Conservation (phyloP, 495 filamentous ascomycete species). For the Podospora pseudopauciseta region DNA sequence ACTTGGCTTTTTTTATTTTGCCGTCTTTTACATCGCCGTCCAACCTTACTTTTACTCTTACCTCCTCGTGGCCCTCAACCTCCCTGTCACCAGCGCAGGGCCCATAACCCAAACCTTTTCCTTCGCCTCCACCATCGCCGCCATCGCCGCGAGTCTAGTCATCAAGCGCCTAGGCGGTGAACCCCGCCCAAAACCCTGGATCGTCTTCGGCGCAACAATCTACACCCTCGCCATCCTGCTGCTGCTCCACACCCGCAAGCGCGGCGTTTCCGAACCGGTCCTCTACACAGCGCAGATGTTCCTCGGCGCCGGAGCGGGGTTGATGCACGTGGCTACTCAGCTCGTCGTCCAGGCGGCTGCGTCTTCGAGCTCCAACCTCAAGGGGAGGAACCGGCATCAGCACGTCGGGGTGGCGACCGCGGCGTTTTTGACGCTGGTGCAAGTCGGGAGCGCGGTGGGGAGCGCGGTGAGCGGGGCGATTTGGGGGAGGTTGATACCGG, state of each 20-base stretch:
- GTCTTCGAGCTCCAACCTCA: not conserved
- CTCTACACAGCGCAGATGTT: constrained; percentile 66
- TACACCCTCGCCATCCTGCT: constrained; percentile 59
- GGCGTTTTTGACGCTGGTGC: constrained; percentile 52
- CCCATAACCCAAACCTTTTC: constrained; percentile 52
- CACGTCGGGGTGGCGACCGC: constrained; percentile 61
- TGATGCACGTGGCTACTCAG: constrained; percentile 56
- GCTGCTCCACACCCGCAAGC: constrained; percentile 63
- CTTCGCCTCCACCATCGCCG: constrained; percentile 52
- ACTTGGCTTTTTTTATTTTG: constrained; percentile 52
- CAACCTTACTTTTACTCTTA: constrained; percentile 59
- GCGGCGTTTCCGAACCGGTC: constrained; percentile 47
- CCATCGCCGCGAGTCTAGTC: constrained; percentile 50
- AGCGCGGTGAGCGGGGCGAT: constrained; percentile 58
- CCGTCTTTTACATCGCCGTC: constrained; percentile 62
- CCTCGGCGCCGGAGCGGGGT: constrained; percentile 61
- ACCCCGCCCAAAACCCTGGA: constrained; percentile 32
- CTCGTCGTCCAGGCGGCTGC: constrained; percentile 54
- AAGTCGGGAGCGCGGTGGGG: constrained; percentile 61
- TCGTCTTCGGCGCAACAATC: constrained; percentile 52
- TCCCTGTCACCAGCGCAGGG: constrained; percentile 48
- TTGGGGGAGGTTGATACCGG: constrained; percentile 56
- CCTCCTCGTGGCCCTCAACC: constrained; percentile 61
- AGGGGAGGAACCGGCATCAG: constrained; percentile 21
- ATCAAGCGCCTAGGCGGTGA: constrained; percentile 45